Percentiles rank a stretch among this genome's conserved stretches.
Conservation (phyloP, 352 stramenopile genomes). For the Peronospora farinosa region DNA sequence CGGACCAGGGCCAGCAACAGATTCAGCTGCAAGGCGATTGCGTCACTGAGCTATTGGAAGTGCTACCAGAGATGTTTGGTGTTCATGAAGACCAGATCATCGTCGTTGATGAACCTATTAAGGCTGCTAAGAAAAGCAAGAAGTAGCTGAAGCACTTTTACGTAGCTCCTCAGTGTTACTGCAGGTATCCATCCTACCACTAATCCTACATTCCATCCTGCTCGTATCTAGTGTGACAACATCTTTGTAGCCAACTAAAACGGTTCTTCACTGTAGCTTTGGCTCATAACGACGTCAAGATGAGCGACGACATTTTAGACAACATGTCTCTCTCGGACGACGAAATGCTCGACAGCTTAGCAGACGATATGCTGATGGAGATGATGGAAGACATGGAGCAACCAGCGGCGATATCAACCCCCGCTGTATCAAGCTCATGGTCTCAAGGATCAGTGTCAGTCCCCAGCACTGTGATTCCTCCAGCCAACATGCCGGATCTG, state of each 20-base stretch:
- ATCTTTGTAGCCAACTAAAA: too few relatives aligned
- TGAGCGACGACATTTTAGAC: constrained; percentile 76
- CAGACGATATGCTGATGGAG: constrained; percentile 78
- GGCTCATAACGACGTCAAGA: constrained; percentile 7
- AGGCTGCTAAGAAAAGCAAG: constrained; percentile 45
- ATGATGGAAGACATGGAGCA: constrained; percentile 31
- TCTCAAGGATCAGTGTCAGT: constrained; percentile 16
- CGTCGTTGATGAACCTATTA: constrained; percentile 59
- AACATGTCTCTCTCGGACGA: constrained; percentile 83
- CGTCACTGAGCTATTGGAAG: constrained; percentile 59
- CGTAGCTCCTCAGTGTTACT: neutral
- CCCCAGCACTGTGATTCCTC: constrained; percentile 2
- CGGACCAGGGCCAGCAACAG: constrained; percentile 65
- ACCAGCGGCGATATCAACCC: constrained; percentile 10
- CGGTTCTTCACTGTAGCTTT: neutral
- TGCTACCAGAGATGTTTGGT: constrained; percentile 71
- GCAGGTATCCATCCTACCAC: too few relatives aligned
- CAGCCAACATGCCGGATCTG: constrained; percentile 48
- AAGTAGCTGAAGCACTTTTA: constrained; percentile 20
- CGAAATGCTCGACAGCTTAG: constrained; percentile 73
- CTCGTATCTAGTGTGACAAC: too few relatives aligned
- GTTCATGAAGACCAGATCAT: constrained; percentile 70
- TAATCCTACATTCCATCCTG: too few relatives aligned
- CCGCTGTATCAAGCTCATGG: constrained; percentile 25
- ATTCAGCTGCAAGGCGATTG: constrained; percentile 83